Evolutionary conservation across 1,139 yeast species (phyloP), one percentile per base, ranked within the genome.

Genomic region (Debaryomyces coudertii): DNA sequence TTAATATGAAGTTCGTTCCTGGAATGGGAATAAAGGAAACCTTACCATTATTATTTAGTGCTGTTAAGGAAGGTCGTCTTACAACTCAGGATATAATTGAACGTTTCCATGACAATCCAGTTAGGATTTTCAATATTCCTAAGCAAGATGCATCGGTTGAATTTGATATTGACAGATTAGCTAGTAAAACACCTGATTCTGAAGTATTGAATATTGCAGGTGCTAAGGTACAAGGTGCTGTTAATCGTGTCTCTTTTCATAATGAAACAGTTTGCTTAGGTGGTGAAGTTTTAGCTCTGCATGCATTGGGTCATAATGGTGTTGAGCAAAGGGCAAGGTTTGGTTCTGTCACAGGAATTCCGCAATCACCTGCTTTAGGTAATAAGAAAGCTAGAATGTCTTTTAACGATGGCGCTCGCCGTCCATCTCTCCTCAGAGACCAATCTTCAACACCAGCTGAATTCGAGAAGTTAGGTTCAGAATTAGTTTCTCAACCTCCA

Each of bases 261-360:
- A 85, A 83, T 52, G 85, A 85, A 63, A 87, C 96, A 47, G 89
- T 86, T 49, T 86, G 90, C 53, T 78, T 90, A 56, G 97, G 92
- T 63, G 97, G 96, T 55, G 79, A 79, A 48, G 69, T 89, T 43
- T 74, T 87, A 52, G 76, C 78, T 43, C 61, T 67, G 20, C 77
- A 73, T 53, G 85, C 87, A 28, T 65, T 75, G 42, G 97, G 97
- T 53, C 73, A 71, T 63, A 77, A 80, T 62, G 76, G 79, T 55
- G 41, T 27, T 25, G 66, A 63, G 42, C 65, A 77, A 24, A 67
- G 76, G 53, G 68, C 67, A 46, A 66, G 74, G 57, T 74, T 73
- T 51, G 65, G 71, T 16, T 65, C 75, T 11, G 57, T 71, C 42
- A 66, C 77, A 40, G 73, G 78, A 50, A 56, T 65, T 46, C 76